Conservation (phyloP, 2,329 filamentous ascomycete genomes). For the Alternaria incomplexa region DNA sequence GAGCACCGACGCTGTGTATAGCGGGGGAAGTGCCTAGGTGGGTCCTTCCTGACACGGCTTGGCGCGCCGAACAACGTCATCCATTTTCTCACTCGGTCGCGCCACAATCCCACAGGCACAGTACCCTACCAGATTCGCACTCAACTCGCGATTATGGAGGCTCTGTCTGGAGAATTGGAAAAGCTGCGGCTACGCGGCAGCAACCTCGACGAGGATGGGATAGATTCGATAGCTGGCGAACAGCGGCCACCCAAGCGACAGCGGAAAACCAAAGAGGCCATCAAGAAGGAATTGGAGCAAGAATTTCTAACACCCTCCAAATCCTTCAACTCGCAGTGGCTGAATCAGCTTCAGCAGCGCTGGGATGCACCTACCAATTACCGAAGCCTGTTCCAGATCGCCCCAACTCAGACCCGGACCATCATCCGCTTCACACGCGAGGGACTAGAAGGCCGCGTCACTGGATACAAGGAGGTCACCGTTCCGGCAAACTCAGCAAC, state of each 20-base stretch:
- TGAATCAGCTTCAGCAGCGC: slow-evolving; percentile 85
- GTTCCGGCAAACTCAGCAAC: slow-evolving; percentile 87
- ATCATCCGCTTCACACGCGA: slow-evolving; percentile 90
- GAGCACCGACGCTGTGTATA: background rate
- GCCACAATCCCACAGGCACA: slow-evolving; percentile 14
- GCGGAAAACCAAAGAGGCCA: slow-evolving; percentile 62
- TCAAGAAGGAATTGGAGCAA: slow-evolving; percentile 74
- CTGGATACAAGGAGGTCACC: slow-evolving; percentile 92
- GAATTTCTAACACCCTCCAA: slow-evolving; percentile 81
- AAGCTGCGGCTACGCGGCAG: slow-evolving; percentile 56
- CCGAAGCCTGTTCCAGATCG: slow-evolving; percentile 82
- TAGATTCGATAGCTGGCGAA: slow-evolving; percentile 66
- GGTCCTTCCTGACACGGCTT: slow-evolving; percentile 16
- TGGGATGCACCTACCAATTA: slow-evolving; percentile 87
- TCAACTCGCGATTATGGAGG: slow-evolving; percentile 36
- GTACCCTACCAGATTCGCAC: slow-evolving; percentile 4
- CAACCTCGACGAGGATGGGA: slow-evolving; percentile 39
- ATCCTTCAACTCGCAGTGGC: slow-evolving; percentile 82
- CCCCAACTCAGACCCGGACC: slow-evolving; percentile 91
- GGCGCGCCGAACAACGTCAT: slow-evolving; percentile 28
- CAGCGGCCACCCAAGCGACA: slow-evolving; percentile 59
- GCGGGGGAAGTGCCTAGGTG: slow-evolving; percentile 4
- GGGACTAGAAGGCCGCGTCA: slow-evolving; percentile 89
- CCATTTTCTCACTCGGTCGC: slow-evolving; percentile 15
- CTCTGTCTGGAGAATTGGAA: slow-evolving; percentile 58